Evolutionary conservation across 1,284 basidiomycete genomes (phyloP).

Genomic region (Afroboletus lepidellus): DNA sequence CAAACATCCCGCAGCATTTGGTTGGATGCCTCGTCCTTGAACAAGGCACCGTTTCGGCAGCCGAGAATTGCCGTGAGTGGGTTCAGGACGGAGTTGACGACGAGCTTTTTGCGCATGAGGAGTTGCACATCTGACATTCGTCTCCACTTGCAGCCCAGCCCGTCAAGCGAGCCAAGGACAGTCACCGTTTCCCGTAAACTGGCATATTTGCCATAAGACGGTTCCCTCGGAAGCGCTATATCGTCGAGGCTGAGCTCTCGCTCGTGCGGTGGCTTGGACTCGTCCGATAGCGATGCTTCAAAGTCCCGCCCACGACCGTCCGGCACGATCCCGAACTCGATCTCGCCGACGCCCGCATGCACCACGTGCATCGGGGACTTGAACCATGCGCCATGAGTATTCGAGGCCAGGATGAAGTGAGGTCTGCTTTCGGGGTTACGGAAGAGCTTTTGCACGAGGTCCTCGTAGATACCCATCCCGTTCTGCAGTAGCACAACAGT

Average conservation of each 20-base stretch:
- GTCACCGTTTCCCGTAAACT: constrained; percentile 71
- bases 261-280: constrained; percentile 35
- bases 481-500: constrained; percentile 93
- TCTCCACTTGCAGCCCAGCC: constrained; percentile 65
- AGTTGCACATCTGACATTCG: constrained; percentile 72
- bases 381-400: constrained; percentile 75
- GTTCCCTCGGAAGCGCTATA: constrained; percentile 48
- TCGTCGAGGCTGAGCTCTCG: constrained; percentile 50
- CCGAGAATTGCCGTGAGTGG: constrained; percentile 83
- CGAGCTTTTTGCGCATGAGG: constrained; percentile 79
- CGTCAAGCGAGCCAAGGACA: constrained; percentile 55
- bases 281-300: constrained; percentile 49
- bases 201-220: constrained; percentile 45
- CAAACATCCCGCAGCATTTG: constrained; percentile 53
- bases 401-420: constrained; percentile 83
- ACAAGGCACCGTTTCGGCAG: constrained; percentile 78
- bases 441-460: constrained; percentile 70
- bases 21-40: constrained; percentile 42
- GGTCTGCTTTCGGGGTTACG: constrained; percentile 73
- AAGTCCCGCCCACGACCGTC: constrained; percentile 61
- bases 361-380: constrained; percentile 56
- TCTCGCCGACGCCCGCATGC: constrained; percentile 73
- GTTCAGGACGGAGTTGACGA: constrained; percentile 85
- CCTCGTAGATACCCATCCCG: constrained; percentile 88
- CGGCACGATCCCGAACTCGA: constrained; percentile 80